Evolutionary conservation across 805 yeast species (phyloP).

Genomic region (Cyberlindnera xishuangbannaensis): DNA sequence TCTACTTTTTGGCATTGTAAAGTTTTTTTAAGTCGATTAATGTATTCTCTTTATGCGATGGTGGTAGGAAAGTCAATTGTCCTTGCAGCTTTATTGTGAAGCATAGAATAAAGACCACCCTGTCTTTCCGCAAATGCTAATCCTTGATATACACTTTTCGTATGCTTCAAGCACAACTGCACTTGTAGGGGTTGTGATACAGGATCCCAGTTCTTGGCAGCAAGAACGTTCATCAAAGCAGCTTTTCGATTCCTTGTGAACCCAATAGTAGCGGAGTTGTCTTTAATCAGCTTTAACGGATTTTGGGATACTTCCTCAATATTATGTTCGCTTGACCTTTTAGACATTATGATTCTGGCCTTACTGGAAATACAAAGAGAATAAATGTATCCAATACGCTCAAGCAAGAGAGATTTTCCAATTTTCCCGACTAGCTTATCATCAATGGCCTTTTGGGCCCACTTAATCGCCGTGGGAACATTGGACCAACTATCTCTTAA

Average conservation of each 20-base stretch:
- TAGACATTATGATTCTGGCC: conserved; percentile 27
- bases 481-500: conserved; percentile 37
- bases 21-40: too few species aligned
- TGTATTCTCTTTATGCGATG: too few species aligned
- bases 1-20: too few species aligned
- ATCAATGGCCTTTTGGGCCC: conserved; percentile 39
- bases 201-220: conserved; percentile 65
- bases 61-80: neutral
- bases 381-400: conserved; percentile 50
- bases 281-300: conserved; percentile 33
- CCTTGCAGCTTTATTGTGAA: conserved; percentile 2
- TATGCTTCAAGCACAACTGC: conserved; percentile 24
- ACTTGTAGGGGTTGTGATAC: conserved; percentile 25
- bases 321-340: conserved; percentile 19
- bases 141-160: conserved; percentile 27
- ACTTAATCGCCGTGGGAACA: conserved; percentile 37
- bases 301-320: conserved; percentile 12
- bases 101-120: conserved; percentile 14
- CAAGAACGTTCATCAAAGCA: conserved; percentile 67
- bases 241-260: conserved; percentile 65
- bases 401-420: conserved; percentile 46
- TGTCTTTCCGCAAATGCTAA: conserved; percentile 20
- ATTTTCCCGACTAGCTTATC: conserved; percentile 41
- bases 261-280: conserved; percentile 40
- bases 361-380: conserved; percentile 35